Evolutionary conservation across 169 alveolate genomes (phyloP).

Genomic region (Plasmodium malariae): DNA sequence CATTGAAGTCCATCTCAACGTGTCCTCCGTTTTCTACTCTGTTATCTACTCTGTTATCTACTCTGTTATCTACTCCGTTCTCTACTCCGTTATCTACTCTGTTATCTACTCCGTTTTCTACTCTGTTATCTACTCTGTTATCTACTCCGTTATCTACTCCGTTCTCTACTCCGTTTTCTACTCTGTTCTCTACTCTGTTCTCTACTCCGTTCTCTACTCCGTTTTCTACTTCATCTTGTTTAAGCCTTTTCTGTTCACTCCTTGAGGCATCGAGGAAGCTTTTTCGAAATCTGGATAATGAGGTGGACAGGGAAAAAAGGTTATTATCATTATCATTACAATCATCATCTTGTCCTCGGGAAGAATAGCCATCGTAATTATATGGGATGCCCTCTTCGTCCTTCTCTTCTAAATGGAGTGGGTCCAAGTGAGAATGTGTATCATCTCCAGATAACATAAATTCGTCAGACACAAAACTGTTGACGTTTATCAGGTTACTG

Average conservation of each 20-base stretch:
- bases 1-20: too few species aligned
- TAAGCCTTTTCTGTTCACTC: not conserved
- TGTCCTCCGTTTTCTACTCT: too few species aligned
- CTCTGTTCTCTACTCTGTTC: not conserved
- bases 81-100: too few species aligned
- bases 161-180: too few species aligned
- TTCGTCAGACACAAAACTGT: not conserved
- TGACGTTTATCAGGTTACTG: not conserved
- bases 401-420: not conserved
- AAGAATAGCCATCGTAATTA: not conserved
- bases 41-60: too few species aligned
- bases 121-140: too few species aligned
- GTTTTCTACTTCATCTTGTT: not conserved
- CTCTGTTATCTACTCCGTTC: too few species aligned
- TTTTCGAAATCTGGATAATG: constrained; percentile 18
- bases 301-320: constrained; percentile 27
- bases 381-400: not conserved
- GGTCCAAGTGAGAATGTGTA: not conserved
- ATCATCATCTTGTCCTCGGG: not conserved
- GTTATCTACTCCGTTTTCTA: too few species aligned
- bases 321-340: not conserved
- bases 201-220: not conserved
- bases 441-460: not conserved
- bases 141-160: too few species aligned
- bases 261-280: constrained; percentile 15